Evolutionary conservation across 2,329 filamentous ascomycete genomes (phyloP).

Genomic region (Nectriaceae sp.): DNA sequence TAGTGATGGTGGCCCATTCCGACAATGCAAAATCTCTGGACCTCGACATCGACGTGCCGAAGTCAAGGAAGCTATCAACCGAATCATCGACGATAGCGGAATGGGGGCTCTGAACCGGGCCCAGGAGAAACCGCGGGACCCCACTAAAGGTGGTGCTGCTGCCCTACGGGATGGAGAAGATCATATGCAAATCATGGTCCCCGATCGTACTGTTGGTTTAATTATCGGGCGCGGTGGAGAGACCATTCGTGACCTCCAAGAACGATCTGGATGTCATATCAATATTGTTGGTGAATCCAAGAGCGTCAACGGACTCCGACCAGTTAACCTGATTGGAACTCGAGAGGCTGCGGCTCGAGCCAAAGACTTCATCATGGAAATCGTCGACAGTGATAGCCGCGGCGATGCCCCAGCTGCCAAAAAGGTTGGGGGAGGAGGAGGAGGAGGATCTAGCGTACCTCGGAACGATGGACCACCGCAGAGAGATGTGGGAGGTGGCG

Average conservation of each 20-base stretch:
- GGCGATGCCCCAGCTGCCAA: conserved; percentile 45
- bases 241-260: conserved; percentile 89
- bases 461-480: conserved; percentile 32
- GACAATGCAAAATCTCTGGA: conserved; percentile 85
- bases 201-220: conserved; percentile 86
- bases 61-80: conserved; percentile 81
- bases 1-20: conserved; percentile 70
- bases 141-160: conserved; percentile 39
- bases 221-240: conserved; percentile 94
- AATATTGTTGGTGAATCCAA: conserved; percentile 94
- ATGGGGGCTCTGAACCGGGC: conserved; percentile 50
- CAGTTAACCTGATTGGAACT: conserved; percentile 86
- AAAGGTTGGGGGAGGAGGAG: conserved; percentile 28
- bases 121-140: conserved; percentile 43
- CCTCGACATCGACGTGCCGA: conserved; percentile 69
- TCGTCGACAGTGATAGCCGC: conserved; percentile 86
- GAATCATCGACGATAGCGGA: conserved; percentile 79
- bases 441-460: conserved; percentile 22
- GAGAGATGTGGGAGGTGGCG: conserved; percentile 42
- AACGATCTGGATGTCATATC: conserved; percentile 90
- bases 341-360: conserved; percentile 73
- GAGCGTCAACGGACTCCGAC: conserved; percentile 85
- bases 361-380: conserved; percentile 88
- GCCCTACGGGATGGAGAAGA: conserved; percentile 78
- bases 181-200: conserved; percentile 90